Conservation (phyloP, 208 protist genomes). For the Blechomonas ayalai region DNA sequence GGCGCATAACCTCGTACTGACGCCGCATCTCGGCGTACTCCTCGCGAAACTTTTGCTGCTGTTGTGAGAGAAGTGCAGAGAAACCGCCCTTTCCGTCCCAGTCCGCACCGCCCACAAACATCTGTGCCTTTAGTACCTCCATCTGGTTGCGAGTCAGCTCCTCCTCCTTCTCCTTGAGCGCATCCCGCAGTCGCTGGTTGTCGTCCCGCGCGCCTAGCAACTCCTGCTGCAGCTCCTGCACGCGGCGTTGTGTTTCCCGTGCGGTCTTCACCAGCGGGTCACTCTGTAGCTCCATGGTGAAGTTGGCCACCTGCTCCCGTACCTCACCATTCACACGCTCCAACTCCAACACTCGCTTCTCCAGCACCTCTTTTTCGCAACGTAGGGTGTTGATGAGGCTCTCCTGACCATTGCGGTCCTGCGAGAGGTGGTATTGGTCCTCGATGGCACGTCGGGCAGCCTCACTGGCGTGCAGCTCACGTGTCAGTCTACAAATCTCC, state of each 20-base stretch:
- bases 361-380: conserved; percentile 59
- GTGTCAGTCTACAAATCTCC: conserved; percentile 49
- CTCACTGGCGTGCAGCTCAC: conserved; percentile 86
- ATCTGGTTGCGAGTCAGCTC: conserved; percentile 58
- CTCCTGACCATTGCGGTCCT: conserved; percentile 35
- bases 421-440: conserved; percentile 53
- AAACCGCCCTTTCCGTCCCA: too few species aligned
- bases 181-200: conserved; percentile 31
- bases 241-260: conserved; percentile 59
- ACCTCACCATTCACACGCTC: conserved; percentile 75
- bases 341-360: conserved; percentile 60
- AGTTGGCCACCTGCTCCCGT: conserved; percentile 68
- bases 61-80: too few species aligned
- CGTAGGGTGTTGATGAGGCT: conserved; percentile 36
- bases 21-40: conserved; percentile 38
- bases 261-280: conserved; percentile 68
- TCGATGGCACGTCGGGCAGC: conserved; percentile 64
- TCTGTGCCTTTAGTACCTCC: conserved; percentile 56
- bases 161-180: conserved; percentile 57
- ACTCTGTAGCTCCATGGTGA: conserved; percentile 84
- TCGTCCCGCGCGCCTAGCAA: conserved; percentile 32
- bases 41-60: conserved; percentile 14
- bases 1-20: conserved; percentile 46
- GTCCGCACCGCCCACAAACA: conserved; percentile 12
- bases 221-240: conserved; percentile 59